Conservation (phyloP, 1,139 yeast genomes). For the Hemisphaericaspora lyxosophila region DNA sequence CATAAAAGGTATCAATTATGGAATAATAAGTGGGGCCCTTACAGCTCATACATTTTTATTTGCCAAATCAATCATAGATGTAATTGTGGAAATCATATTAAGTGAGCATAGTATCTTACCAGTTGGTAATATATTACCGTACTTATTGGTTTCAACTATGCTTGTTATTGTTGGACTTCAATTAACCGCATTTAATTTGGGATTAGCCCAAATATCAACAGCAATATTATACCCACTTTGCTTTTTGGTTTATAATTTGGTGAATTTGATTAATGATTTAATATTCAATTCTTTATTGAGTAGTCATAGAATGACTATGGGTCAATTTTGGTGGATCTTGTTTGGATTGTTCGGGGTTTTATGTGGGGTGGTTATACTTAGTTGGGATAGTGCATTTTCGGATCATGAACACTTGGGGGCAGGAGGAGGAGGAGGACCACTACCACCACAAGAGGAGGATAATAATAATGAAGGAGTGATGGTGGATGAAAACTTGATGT, state of each 20-base stretch:
- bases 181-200: slow-evolving; percentile 70
- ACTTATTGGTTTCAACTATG: slow-evolving; percentile 58
- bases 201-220: slow-evolving; percentile 70
- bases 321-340: slow-evolving; percentile 36
- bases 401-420: slow-evolving; percentile 7
- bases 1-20: slow-evolving; percentile 58
- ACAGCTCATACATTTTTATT: slow-evolving; percentile 84
- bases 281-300: slow-evolving; percentile 43
- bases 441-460: slow-evolving; percentile 1
- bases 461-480: neutral
- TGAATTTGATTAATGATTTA: slow-evolving; percentile 72
- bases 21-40: slow-evolving; percentile 71
- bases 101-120: slow-evolving; percentile 25
- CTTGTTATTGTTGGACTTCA: slow-evolving; percentile 72
- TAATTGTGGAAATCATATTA: slow-evolving; percentile 49
- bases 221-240: slow-evolving; percentile 81
- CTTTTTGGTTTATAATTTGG: slow-evolving; percentile 77
- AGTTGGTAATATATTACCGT: slow-evolving; percentile 30
- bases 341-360: slow-evolving; percentile 41
- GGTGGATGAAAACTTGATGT: slow-evolving; percentile 9
- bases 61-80: slow-evolving; percentile 82
- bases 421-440: neutral
- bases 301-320: slow-evolving; percentile 28
- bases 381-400: slow-evolving; percentile 46
- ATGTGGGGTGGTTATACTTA: slow-evolving; percentile 41